Percentiles rank a stretch among this genome's conserved stretches.
phyloP scores from a whole-genome alignment of 1,284 basidiomycete species.

The Ceratobasidium sp. region DNA sequence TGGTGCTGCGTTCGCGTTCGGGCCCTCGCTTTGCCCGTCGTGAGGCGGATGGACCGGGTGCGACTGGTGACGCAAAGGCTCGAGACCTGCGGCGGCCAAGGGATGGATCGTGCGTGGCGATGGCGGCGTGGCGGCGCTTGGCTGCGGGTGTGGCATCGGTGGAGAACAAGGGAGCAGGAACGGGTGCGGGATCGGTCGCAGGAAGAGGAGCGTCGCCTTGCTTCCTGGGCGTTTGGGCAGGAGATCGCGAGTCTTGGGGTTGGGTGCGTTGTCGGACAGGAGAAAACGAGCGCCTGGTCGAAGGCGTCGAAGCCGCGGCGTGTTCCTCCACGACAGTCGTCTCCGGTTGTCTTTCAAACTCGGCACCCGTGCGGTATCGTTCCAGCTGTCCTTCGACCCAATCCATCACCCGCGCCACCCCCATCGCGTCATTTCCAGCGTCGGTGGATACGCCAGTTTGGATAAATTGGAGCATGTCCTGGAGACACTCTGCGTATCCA shows the following conservation, averaged over 20 bases:
- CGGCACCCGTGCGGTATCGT: conserved; percentile 35
- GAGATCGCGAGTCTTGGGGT: conserved; percentile 34
- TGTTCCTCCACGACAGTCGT: not conserved
- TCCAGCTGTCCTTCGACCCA: conserved; percentile 77
- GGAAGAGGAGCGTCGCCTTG: not conserved
- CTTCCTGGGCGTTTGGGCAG: conserved; percentile 10
- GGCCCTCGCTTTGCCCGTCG: conserved; percentile 45
- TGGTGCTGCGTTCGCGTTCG: conserved; percentile 38
- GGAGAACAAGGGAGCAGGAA: conserved; percentile 30
- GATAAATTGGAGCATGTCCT: conserved; percentile 77
- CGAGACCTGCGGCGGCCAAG: conserved; percentile 18
- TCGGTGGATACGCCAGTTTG: conserved; percentile 75
- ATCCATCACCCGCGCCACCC: conserved; percentile 77
- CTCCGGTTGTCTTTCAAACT: conserved; percentile 13
- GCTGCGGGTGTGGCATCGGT: conserved; percentile 39
- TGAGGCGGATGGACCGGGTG: conserved; percentile 28
- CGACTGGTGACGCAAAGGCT: conserved; percentile 21
- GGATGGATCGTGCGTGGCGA: conserved; percentile 46
- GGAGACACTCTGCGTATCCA: conserved; percentile 76
- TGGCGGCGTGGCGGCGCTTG: conserved; percentile 53
- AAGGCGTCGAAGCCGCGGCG: not conserved
- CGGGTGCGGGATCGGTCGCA: conserved; percentile 8
- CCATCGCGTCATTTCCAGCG: conserved; percentile 55
- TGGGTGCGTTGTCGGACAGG: conserved; percentile 14
- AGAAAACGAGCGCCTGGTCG: conserved; percentile 5